phyloP scores from a whole-genome alignment of 208 protist genomes.

The Trypanosoma congolense region DNA sequence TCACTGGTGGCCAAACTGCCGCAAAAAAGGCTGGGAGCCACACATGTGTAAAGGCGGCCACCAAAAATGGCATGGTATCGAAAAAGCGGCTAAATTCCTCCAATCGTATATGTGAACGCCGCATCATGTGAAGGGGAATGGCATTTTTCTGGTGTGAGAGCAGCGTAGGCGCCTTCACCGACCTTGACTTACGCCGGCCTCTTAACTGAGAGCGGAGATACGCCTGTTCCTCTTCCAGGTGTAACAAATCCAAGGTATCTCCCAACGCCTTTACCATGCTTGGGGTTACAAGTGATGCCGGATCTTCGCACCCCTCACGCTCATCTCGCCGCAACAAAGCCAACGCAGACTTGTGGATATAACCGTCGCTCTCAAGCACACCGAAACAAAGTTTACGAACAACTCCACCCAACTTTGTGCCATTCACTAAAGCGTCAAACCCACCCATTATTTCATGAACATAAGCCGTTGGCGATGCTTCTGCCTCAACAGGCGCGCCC shows the following conservation, averaged over 20 bases:
- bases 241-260: slow-evolving; percentile 51
- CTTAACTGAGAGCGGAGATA: slow-evolving; percentile 48
- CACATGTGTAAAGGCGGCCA: slow-evolving; percentile 62
- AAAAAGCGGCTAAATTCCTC: slow-evolving; percentile 59
- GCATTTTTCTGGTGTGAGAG: slow-evolving; percentile 49
- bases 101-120: slow-evolving; percentile 59
- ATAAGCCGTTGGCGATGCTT: slow-evolving; percentile 21
- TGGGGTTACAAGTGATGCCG: slow-evolving; percentile 29
- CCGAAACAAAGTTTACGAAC: slow-evolving; percentile 70
- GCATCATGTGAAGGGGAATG: slow-evolving; percentile 68
- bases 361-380: slow-evolving; percentile 55
- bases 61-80: slow-evolving; percentile 56
- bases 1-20: slow-evolving; percentile 12
- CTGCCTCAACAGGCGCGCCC: background rate
- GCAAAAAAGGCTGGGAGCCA: slow-evolving; percentile 43
- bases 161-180: slow-evolving; percentile 26
- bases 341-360: slow-evolving; percentile 69
- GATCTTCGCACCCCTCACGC: slow-evolving; percentile 31
- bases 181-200: slow-evolving; percentile 24
- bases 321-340: slow-evolving; percentile 23
- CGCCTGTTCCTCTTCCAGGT: slow-evolving; percentile 53
- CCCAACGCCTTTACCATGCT: slow-evolving; percentile 62
- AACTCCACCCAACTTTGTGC: slow-evolving; percentile 32
- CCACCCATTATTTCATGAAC: slow-evolving; percentile 53
- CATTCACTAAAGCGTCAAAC: slow-evolving; percentile 61